phyloP scores from a whole-genome alignment of 108 stramenopile genomes.

The Discostella pseudostelligera region DNA sequence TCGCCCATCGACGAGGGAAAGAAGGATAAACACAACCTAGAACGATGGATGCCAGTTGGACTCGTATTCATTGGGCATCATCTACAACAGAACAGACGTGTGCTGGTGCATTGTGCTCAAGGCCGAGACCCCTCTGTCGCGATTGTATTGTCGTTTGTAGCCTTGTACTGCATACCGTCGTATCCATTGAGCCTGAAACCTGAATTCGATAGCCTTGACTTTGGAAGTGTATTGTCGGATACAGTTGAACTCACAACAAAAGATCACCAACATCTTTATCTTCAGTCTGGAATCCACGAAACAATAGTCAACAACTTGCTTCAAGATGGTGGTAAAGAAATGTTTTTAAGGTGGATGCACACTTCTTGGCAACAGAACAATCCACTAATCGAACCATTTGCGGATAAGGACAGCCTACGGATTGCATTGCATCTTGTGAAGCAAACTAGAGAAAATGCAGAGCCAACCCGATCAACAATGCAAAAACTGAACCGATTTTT shows the following conservation, averaged over 20 bases:
- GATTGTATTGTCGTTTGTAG: slow-evolving; percentile 54
- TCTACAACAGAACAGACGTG: slow-evolving; percentile 33
- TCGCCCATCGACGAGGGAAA: slow-evolving; percentile 75
- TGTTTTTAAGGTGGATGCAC: slow-evolving; percentile 50
- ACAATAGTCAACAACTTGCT: slow-evolving; percentile 23
- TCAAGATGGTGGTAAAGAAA: slow-evolving; percentile 38
- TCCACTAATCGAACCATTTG: slow-evolving; percentile 26
- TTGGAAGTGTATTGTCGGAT: neutral
- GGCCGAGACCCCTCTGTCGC: slow-evolving; percentile 82
- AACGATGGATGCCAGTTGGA: slow-evolving; percentile 69
- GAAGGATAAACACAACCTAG: slow-evolving; percentile 60
- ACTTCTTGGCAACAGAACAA: neutral
- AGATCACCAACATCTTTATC: slow-evolving; percentile 9
- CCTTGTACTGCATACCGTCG: slow-evolving; percentile 29
- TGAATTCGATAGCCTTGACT: slow-evolving; percentile 8
- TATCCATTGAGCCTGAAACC: slow-evolving; percentile 32
- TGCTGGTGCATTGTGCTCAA: slow-evolving; percentile 78
- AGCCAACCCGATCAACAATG: slow-evolving; percentile 69
- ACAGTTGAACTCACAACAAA: neutral
- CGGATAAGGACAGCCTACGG: slow-evolving; percentile 58
- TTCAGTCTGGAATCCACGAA: slow-evolving; percentile 38
- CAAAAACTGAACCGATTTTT: slow-evolving; percentile 80
- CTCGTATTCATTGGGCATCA: slow-evolving; percentile 57
- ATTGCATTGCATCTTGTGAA: slow-evolving; percentile 58
- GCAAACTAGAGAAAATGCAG: slow-evolving; percentile 62